Evolutionary conservation across 768 basidiomycete genomes (phyloP).

Genomic region (Grammothele lineata): DNA sequence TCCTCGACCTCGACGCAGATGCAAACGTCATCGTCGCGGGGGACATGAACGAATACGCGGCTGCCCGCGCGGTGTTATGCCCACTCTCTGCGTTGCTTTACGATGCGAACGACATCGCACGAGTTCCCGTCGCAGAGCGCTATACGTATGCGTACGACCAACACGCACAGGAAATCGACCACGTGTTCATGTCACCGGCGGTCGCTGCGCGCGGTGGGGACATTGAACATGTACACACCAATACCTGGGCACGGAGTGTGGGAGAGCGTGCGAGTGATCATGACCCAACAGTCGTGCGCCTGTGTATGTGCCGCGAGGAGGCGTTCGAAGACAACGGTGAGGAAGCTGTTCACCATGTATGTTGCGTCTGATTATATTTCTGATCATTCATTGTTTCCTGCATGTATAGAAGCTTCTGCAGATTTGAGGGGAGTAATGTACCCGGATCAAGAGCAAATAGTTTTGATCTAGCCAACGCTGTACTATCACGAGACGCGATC

Average conservation of each 20-base stretch:
- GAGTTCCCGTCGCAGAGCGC: conserved; percentile 43
- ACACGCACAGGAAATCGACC: conserved; percentile 56
- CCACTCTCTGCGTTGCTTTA: conserved; percentile 37
- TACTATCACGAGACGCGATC: too few species aligned
- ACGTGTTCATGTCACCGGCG: conserved; percentile 47
- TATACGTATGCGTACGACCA: conserved; percentile 63
- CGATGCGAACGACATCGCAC: conserved; percentile 50
- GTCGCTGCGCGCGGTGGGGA: conserved; percentile 37
- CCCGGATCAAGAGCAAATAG: too few species aligned
- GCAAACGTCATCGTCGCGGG: conserved; percentile 54
- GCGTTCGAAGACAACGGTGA: not conserved
- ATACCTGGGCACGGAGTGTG: conserved; percentile 47
- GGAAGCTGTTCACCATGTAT: too few species aligned
- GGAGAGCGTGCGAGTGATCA: conserved; percentile 50
- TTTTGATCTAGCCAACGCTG: too few species aligned
- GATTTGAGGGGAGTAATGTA: too few species aligned
- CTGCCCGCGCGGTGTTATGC: conserved; percentile 48
- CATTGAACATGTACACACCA: conserved; percentile 58
- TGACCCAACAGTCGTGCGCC: conserved; percentile 52
- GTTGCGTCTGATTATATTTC: too few species aligned
- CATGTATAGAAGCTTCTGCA: too few species aligned
- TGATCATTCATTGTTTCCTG: too few species aligned
- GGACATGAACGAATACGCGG: conserved; percentile 59
- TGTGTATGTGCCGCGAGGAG: conserved; percentile 43
- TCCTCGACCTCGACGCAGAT: conserved; percentile 37